Evolutionary conservation across 2,329 filamentous ascomycete genomes (phyloP), one percentile per base, ranked within the genome.

Genomic region (Colletotrichum paranaense): DNA sequence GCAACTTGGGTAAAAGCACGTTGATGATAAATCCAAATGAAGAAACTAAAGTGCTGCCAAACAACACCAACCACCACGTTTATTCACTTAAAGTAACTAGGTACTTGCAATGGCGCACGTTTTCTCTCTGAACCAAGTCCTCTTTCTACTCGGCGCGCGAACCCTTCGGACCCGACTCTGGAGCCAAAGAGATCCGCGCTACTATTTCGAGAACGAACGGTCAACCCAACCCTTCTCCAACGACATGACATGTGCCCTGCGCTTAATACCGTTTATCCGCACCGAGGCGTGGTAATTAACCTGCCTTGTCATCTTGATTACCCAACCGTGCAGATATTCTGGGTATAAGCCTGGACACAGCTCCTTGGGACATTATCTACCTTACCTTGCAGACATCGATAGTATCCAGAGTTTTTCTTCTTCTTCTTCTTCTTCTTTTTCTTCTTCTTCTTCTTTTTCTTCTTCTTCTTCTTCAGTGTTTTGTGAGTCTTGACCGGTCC

Each of bases 151-250:
- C 32, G 11, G 24, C 58, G 56, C 58, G 56, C 6, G 35, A 16
- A 35, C 7, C 28, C n/a, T 62, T 46, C 70, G 70, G 70, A 66
- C 70, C 67, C 67, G 66, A 66, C 32, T 24, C 42, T 12, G 30
- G 28, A 6, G 49, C 62, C 62, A 57, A 22, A n/a, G 19, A 49
- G 42, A 49, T n/a, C 52, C 7, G 52, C 42, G 70, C 59, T 64
- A 22, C 70, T 73, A 70, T 62, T 73, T 67, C 67, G 55, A 65
- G 56, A 73, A 65, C 59, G 56, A 73, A 65, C 59, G 19, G 55
- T 30, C 42, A 49, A 49, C 19, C 42, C 42, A 7, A 11, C 32
- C 19, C 8, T 49, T 49, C 42, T n/a, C 58, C 38, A 55, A 68
- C 69, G 38, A 55, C 69, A 53, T 63, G 65, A 63, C 65, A 58